phyloP scores from a whole-genome alignment of 345 rosid species.

The Pistacia atlantica region DNA sequence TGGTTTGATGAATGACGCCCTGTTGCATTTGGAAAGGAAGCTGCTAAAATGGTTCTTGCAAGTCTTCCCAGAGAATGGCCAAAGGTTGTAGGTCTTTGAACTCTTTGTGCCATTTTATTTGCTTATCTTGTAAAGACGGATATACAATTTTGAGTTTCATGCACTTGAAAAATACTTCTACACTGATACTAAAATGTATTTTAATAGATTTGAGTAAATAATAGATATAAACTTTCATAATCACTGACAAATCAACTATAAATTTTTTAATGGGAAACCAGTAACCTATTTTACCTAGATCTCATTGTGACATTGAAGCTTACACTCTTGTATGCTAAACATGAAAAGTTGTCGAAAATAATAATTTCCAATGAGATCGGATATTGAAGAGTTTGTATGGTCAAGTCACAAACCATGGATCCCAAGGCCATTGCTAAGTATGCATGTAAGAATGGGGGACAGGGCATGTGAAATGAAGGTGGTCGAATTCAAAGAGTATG shows the following conservation, averaged over 20 bases:
- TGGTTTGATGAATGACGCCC: slow-evolving; percentile 69
- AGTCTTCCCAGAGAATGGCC: slow-evolving; percentile 56
- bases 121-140: background rate
- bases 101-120: background rate
- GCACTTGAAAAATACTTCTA: background rate
- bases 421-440: slow-evolving; percentile 86
- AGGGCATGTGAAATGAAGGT: slow-evolving; percentile 95
- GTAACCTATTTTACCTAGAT: background rate
- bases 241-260: background rate
- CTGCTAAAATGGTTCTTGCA: slow-evolving; percentile 62
- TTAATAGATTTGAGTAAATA: too few species aligned
- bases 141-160: background rate
- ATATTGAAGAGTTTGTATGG: slow-evolving; percentile 79
- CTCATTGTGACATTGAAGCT: background rate
- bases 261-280: background rate
- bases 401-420: slow-evolving; percentile 81
- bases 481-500: slow-evolving; percentile 64
- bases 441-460: slow-evolving; percentile 99
- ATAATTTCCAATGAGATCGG: slow-evolving; percentile 31
- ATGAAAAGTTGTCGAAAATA: background rate
- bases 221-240: background rate
- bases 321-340: too few species aligned
- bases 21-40: slow-evolving; percentile 82
- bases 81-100: slow-evolving; percentile 34
- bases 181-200: background rate